A percentile compares a stretch with the other conserved stretches of the same genome.
Conservation (phyloP, 1,284 basidiomycete genomes). For the Fomitiporia mediterranea region DNA sequence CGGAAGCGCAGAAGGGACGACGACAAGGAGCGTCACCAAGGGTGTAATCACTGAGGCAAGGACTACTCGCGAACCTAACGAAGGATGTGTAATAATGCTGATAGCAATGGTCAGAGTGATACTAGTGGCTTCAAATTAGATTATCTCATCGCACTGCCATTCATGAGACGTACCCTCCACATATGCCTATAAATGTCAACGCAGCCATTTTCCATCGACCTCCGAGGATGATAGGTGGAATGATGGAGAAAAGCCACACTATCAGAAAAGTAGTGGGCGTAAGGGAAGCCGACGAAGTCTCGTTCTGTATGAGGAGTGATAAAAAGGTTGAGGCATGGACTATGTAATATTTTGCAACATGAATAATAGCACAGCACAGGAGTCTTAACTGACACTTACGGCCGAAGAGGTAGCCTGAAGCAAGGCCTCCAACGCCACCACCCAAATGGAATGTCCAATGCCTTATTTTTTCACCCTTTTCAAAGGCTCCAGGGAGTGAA, state of each 20-base stretch:
- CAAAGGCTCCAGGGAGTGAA: slow-evolving; percentile 33
- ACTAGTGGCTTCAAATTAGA: slow-evolving; percentile 28
- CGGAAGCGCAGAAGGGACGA: slow-evolving; percentile 34
- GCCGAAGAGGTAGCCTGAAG: slow-evolving; percentile 55
- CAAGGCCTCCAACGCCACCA: slow-evolving; percentile 59
- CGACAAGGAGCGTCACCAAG: slow-evolving; percentile 37
- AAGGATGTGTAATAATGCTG: slow-evolving; percentile 54
- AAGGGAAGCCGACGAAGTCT: slow-evolving; percentile 41
- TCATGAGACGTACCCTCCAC: slow-evolving; percentile 45
- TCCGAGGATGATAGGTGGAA: slow-evolving; percentile 41
- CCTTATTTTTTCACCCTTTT: slow-evolving; percentile 28
- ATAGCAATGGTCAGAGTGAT: slow-evolving; percentile 47
- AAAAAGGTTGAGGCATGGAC: slow-evolving; percentile 60
- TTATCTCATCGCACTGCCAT: slow-evolving; percentile 6
- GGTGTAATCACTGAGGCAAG: slow-evolving; percentile 42
- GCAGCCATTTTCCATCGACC: slow-evolving; percentile 48
- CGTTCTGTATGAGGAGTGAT: slow-evolving; percentile 49
- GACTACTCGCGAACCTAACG: slow-evolving; percentile 50
- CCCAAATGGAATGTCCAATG: slow-evolving; percentile 39
- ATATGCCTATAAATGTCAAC: slow-evolving; percentile 40
- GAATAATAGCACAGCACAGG: too few species aligned
- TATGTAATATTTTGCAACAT: too few species aligned
- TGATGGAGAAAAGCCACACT: slow-evolving; percentile 51
- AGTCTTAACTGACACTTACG: slow-evolving; percentile 45
- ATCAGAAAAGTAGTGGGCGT: slow-evolving; percentile 49